phyloP scores from a whole-genome alignment of 2,329 filamentous ascomycete species.

The Ascochyta rabiei region DNA sequence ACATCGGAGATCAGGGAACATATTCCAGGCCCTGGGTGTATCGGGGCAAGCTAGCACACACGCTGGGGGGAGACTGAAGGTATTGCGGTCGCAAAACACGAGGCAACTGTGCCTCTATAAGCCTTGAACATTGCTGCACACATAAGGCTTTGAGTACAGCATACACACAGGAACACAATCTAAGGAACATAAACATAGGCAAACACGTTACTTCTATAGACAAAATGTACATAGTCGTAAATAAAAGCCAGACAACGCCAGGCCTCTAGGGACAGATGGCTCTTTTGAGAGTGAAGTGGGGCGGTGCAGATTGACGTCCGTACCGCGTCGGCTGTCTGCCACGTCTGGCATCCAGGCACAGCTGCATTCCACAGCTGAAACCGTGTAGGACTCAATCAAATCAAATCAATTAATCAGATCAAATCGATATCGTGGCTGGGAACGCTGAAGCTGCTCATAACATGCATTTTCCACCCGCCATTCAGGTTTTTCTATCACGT shows the following conservation, averaged over 20 bases:
- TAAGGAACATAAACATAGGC: slow-evolving; percentile 12
- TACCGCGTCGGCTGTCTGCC: no score
- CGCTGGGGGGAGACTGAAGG: slow-evolving; percentile 22
- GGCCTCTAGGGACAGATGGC: neutral
- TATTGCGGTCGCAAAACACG: slow-evolving; percentile 17
- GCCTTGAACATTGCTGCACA: slow-evolving; percentile 15
- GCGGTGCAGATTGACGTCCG: no score
- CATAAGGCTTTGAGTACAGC: neutral
- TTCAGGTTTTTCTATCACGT: neutral
- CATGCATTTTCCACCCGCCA: neutral
- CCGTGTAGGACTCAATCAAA: no score
- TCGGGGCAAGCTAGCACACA: slow-evolving; percentile 10
- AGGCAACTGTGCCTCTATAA: slow-evolving; percentile 23
- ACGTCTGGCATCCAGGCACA: no score
- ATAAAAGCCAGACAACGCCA: neutral
- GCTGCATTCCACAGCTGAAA: no score
- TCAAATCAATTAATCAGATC: no score
- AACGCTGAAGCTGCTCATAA: neutral
- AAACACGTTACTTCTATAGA: slow-evolving; percentile 14
- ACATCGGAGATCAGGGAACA: neutral
- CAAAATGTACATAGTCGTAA: slow-evolving; percentile 13
- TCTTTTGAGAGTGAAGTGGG: neutral
- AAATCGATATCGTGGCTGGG: neutral
- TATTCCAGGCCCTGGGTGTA: slow-evolving; percentile 9
- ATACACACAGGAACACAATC: slow-evolving; percentile 4